A percentile compares a stretch with the other conserved stretches of the same genome.
phyloP scores from a whole-genome alignment of 2,329 filamentous ascomycete genomes.

The Sporothrix globosa region DNA sequence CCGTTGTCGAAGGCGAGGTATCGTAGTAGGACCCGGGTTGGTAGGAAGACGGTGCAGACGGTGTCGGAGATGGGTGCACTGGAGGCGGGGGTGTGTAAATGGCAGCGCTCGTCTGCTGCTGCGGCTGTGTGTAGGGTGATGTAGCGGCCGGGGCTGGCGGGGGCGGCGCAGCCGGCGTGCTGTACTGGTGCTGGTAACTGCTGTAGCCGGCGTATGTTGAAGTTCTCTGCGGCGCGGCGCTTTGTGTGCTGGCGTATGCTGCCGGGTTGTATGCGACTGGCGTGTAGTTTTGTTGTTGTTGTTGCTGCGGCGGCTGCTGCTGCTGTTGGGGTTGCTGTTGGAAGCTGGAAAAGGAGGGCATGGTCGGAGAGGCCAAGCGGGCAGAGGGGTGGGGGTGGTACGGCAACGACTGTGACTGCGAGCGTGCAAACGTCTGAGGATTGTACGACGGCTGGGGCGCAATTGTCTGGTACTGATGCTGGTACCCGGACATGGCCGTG shows the following conservation, averaged over 20 bases:
- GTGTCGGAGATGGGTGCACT: slow-evolving; percentile 24
- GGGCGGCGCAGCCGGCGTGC: slow-evolving; percentile 49
- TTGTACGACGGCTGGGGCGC: slow-evolving; percentile 65
- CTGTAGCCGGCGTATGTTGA: slow-evolving; percentile 55
- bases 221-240: slow-evolving; percentile 53
- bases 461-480: slow-evolving; percentile 55
- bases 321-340: slow-evolving; percentile 44
- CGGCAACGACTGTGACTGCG: slow-evolving; percentile 57
- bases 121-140: slow-evolving; percentile 7
- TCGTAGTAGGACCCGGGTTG: slow-evolving; percentile 36
- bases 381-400: slow-evolving; percentile 42
- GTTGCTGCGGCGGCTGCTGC: slow-evolving; percentile 38
- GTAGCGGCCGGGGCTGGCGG: slow-evolving; percentile 40
- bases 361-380: slow-evolving; percentile 47
- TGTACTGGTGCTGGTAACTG: slow-evolving; percentile 44
- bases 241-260: slow-evolving; percentile 56
- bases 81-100: slow-evolving; percentile 27
- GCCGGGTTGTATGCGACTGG: slow-evolving; percentile 63
- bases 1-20: slow-evolving; percentile 33
- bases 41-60: slow-evolving; percentile 29
- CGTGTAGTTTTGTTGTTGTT: slow-evolving; percentile 50
- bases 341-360: slow-evolving; percentile 41
- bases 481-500: slow-evolving; percentile 55
- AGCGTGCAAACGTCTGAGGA: slow-evolving; percentile 64
- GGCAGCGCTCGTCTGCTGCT: slow-evolving; percentile 6